phyloP scores from a whole-genome alignment of 169 alveolate genomes.

The Plasmodium adleri region DNA sequence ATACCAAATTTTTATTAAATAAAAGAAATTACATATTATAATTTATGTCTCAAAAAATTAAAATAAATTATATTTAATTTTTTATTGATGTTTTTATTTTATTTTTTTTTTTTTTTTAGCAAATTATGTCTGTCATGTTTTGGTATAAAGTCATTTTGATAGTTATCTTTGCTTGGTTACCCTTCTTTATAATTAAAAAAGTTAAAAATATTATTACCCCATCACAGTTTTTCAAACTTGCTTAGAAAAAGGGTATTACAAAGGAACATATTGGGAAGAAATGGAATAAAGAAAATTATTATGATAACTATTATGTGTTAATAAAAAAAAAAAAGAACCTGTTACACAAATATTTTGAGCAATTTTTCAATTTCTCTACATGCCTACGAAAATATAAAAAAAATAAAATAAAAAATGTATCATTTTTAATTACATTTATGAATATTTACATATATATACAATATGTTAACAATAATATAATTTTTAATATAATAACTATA shows the following conservation, averaged over 20 bases:
- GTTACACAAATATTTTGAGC: not conserved
- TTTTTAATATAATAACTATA: not conserved
- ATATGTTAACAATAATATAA: no score
- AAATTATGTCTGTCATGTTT: slow-evolving; percentile 90
- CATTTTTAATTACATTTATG: not conserved
- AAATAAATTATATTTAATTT: not conserved
- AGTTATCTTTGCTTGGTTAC: slow-evolving; percentile 94
- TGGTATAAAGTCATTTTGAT: slow-evolving; percentile 91
- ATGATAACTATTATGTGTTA: not conserved
- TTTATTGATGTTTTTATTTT: not conserved
- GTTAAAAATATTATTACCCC: slow-evolving; percentile 90
- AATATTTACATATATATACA: slow-evolving; percentile 2
- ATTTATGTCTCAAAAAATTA: not conserved
- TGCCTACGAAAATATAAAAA: slow-evolving; percentile 25
- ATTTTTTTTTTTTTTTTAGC: slow-evolving; percentile 28
- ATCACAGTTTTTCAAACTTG: slow-evolving; percentile 89
- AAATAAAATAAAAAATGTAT: not conserved
- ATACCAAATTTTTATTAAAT: not conserved
- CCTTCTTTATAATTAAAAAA: slow-evolving; percentile 88
- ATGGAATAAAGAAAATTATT: no score
- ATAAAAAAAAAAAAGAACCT: not conserved
- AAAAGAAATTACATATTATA: not conserved
- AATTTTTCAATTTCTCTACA: slow-evolving; percentile 40
- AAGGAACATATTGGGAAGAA: no score
- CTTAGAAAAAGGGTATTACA: slow-evolving; percentile 9